Evolutionary conservation across 345 rosid species (phyloP), one percentile per base, ranked within the genome.

Genomic region (Zanthoxylum bungeanum): DNA sequence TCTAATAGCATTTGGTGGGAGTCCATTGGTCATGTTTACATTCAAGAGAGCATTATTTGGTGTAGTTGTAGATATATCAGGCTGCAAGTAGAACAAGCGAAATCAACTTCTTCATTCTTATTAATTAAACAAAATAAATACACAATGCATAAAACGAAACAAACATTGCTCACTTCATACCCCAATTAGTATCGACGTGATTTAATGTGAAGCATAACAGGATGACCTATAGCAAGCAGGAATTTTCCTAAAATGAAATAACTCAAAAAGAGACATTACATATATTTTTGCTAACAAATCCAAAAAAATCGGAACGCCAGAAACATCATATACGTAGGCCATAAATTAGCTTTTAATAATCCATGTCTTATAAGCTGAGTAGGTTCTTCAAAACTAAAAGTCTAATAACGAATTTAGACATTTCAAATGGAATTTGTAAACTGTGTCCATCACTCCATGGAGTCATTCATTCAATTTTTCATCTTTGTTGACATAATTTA

Each of bases 61-160:
- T 16, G 77, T 33, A 60, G 68, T 71, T 64, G 78, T 37, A 55
- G 76, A 60, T 55, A 72, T 47, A 79, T 83, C 83, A 68, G 76
- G 77, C 97, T 93, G 89, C 87, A 66, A 76, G 36, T 22, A 60
- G 51, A 71, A 49, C 47, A 70, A 57, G 50, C 9, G 53, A 27
- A 14, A 62, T 77, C 31, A 49, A 72, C 46, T 47, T 24, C 10
- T n/a, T n/a, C n/a, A n/a, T n/a, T n/a, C n/a, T 24, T 31, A 36
- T 2, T 31, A 3, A 4, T 10, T 31, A 12, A 28, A 19, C 60
- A 60, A 60, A 28, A 22, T 10, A 65, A 25, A 19, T 33, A 24
- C 63, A 5, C 5, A 27, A 31, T 7, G 51, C 28, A 55, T 24
- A 22, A 31, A 47, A 46, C 7, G 19, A 74, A 14, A 62, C 22